Conservation (phyloP, 257 asterid species). For the Cinchona pubescens region DNA sequence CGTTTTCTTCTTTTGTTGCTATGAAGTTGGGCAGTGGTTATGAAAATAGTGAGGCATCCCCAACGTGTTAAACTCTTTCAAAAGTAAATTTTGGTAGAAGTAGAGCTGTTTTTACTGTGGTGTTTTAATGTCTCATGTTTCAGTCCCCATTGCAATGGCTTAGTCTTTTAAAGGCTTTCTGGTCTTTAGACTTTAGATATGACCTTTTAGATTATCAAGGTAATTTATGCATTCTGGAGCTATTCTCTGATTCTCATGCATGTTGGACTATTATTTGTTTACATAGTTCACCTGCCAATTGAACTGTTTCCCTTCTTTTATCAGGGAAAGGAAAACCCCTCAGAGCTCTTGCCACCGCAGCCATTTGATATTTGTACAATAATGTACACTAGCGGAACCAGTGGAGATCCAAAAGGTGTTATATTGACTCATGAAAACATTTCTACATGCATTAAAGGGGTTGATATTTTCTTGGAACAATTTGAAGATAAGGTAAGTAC, state of each 20-base stretch:
- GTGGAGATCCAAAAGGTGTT: conserved; percentile 96
- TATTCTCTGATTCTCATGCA: background rate
- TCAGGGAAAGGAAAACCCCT: conserved; percentile 64
- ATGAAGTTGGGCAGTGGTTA: background rate
- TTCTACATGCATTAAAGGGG: conserved; percentile 55
- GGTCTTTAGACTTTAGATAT: background rate
- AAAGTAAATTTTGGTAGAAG: background rate
- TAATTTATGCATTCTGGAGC: background rate
- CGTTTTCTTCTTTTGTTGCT: background rate
- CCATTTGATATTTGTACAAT: conserved; percentile 62
- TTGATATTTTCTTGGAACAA: conserved; percentile 82
- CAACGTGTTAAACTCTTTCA: background rate
- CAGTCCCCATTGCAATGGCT: background rate
- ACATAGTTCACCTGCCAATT: background rate
- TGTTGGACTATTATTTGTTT: background rate
- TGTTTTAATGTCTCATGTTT: background rate
- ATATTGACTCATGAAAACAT: conserved; percentile 82
- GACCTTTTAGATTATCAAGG: background rate
- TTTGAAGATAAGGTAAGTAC: conserved; percentile 78
- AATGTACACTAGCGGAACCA: conserved; percentile 98
- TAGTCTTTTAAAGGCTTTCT: background rate
- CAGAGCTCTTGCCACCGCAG: conserved; percentile 62
- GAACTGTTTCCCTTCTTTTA: background rate
- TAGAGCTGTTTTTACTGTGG: background rate
- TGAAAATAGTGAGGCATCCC: background rate